phyloP scores from a whole-genome alignment of 768 basidiomycete species.

The Mycena sanguinolenta region DNA sequence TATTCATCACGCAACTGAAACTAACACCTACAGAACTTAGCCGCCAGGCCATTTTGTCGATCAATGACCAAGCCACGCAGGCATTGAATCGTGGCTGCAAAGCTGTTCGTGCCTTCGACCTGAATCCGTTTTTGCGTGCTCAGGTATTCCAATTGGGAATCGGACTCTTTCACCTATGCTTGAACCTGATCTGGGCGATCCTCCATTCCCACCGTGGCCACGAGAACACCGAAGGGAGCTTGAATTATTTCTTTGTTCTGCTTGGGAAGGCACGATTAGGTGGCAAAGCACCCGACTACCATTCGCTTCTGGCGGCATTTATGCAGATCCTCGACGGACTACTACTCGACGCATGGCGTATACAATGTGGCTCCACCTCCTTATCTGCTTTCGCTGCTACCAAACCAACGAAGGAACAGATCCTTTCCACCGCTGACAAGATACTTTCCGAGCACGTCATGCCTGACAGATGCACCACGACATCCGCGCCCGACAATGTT shows the following conservation, averaged over 20 bases:
- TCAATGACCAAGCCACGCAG: slow-evolving; percentile 19
- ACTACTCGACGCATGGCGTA: slow-evolving; percentile 48
- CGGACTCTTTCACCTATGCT: slow-evolving; percentile 49
- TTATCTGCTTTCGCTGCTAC: slow-evolving; percentile 39
- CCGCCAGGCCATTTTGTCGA: background rate
- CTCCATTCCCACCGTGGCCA: slow-evolving; percentile 47
- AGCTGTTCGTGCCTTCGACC: slow-evolving; percentile 7
- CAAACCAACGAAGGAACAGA: slow-evolving; percentile 43
- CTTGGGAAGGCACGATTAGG: slow-evolving; percentile 50
- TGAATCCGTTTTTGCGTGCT: slow-evolving; percentile 38
- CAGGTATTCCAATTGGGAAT: slow-evolving; percentile 42
- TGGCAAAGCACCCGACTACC: slow-evolving; percentile 50
- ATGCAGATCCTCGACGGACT: slow-evolving; percentile 50
- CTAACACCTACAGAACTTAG: background rate
- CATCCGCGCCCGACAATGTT: slow-evolving; percentile 36
- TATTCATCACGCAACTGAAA: background rate
- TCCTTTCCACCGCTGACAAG: slow-evolving; percentile 30
- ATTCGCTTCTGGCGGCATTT: slow-evolving; percentile 44
- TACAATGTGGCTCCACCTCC: slow-evolving; percentile 39
- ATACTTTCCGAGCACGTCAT: slow-evolving; percentile 45
- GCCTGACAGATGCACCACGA: no score
- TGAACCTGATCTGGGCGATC: slow-evolving; percentile 52
- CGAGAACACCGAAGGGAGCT: slow-evolving; percentile 39
- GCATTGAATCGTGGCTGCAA: slow-evolving; percentile 3
- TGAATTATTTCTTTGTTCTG: slow-evolving; percentile 47